A percentile compares a stretch with the other conserved stretches of the same genome.
Conservation (phyloP, 768 basidiomycete species). For the Xerocomus brunneocitrinus region DNA sequence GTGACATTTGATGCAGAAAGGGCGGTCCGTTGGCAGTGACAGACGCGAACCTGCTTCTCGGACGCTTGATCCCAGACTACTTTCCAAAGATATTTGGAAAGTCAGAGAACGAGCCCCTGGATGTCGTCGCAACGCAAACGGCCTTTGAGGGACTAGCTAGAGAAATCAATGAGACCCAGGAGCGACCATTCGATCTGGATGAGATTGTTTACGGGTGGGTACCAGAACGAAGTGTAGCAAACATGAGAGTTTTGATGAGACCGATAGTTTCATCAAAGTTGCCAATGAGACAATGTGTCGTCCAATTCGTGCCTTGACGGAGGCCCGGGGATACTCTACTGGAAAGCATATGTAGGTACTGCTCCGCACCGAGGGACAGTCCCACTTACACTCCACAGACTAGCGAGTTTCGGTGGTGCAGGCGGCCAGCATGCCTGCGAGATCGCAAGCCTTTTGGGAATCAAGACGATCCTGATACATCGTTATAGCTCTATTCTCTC, state of each 20-base stretch:
- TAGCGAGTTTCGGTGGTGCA: constrained; percentile 86
- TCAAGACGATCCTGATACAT: constrained; percentile 84
- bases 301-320: constrained; percentile 87
- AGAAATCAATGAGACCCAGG: constrained; percentile 65
- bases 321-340: constrained; percentile 82
- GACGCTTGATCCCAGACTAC: constrained; percentile 82
- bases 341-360: constrained; percentile 58
- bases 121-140: constrained; percentile 60
- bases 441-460: constrained; percentile 81
- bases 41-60: constrained; percentile 88
- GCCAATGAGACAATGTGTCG: constrained; percentile 97
- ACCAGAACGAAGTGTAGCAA: background rate
- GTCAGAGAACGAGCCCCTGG: constrained; percentile 79
- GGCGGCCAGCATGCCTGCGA: constrained; percentile 94
- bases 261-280: constrained; percentile 80
- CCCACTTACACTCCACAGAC: constrained; percentile 34
- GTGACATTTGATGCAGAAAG: constrained; percentile 47
- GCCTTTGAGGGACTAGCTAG: constrained; percentile 66
- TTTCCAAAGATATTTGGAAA: constrained; percentile 96
- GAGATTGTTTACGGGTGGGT: constrained; percentile 86
- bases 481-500: constrained; percentile 90
- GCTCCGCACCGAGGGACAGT: background rate
- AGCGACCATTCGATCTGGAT: constrained; percentile 60
- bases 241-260: background rate
- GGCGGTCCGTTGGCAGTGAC: constrained; percentile 90